Base-by-base conservation (phyloP, 2,329 filamentous ascomycete species). In the Penicillium palitans region DNA sequence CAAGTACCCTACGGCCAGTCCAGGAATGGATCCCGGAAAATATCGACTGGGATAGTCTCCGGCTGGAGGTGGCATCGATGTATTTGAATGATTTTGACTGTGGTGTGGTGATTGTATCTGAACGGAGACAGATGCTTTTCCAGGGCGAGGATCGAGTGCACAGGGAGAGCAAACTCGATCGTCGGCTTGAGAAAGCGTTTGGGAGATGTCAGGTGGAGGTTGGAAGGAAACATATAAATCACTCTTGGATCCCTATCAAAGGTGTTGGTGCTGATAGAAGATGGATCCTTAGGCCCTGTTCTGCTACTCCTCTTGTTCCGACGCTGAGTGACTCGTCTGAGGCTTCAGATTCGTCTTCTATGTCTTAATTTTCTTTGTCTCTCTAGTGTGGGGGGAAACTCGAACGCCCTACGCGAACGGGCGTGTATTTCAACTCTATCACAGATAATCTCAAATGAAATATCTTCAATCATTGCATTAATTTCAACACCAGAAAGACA, bases 1-100 rank as follows among this genome's bases (percentile, higher is more conserved):
- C 55, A 12, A 19, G 44, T 29, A 54, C 35, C 21, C 13, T 54
- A 10, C 42, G 35, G 21, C 42, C 50, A 8, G 42, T 47, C 2
- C 55, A 54, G 15, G 55, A 57, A 29, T 57, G 50, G 50, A 39
- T 57, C 2, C 42, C 55, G 1, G 55, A 54, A 29, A 54, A 57
- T 33, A 54, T 57, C 25, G 55, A 57, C 37, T 57, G 55, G 55
- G 55, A 57, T 39, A 57, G 55, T 48, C 50, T 57, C 15, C 55
- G 55, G 27, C 19, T 57, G 42, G 55, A 54, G 35, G 55, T 57
- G 8, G 55, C 42, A n/a, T 48, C 50, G 13, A 54, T 57, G 55
- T 57, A 57, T 24, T 31, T 57, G 44, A 37, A 57, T 48, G 55
- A 54, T n/a, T 54, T 48, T 4, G 55, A 57, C 29, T 57, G 55